Evolutionary conservation across 163 green algal genomes (phyloP).

Genomic region (Coccomyxa subellipsoidea): DNA sequence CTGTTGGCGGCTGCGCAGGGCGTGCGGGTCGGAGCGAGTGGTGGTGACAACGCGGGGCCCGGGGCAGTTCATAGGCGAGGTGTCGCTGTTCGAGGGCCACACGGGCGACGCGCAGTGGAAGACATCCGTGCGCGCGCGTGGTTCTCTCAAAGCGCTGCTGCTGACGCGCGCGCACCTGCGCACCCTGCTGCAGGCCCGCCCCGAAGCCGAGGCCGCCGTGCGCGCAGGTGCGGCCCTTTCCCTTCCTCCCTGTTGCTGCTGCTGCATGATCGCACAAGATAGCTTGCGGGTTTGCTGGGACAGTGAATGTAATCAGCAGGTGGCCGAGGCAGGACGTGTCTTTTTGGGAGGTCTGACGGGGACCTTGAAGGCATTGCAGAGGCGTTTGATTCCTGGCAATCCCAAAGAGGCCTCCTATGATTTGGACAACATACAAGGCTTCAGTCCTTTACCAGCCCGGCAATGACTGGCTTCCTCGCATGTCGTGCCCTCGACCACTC

Average conservation of each 20-base stretch:
- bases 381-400: too few species aligned
- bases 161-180: slow-evolving; percentile 15
- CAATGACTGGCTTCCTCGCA: background rate
- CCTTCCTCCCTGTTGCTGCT: background rate
- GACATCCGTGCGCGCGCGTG: slow-evolving; percentile 26
- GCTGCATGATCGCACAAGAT: too few species aligned
- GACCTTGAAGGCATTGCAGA: too few species aligned
- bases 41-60: slow-evolving; percentile 18
- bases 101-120: slow-evolving; percentile 16
- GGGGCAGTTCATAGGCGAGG: slow-evolving; percentile 33
- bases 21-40: background rate
- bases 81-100: slow-evolving; percentile 19
- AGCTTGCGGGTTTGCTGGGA: too few species aligned
- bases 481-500: too few species aligned
- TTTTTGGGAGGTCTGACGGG: too few species aligned
- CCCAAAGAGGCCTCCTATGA: too few species aligned
- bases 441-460: too few species aligned
- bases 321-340: too few species aligned
- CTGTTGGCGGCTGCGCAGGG: background rate
- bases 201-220: slow-evolving; percentile 25
- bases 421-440: too few species aligned
- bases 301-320: too few species aligned
- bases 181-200: slow-evolving; percentile 11
- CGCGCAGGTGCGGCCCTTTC: slow-evolving; percentile 15
- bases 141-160: slow-evolving; percentile 19